These are phyloP conservation scores for Pyracantha coccinea DNA, from an alignment of 331 rosid genomes.

Conservation along the genomic window DNA sequence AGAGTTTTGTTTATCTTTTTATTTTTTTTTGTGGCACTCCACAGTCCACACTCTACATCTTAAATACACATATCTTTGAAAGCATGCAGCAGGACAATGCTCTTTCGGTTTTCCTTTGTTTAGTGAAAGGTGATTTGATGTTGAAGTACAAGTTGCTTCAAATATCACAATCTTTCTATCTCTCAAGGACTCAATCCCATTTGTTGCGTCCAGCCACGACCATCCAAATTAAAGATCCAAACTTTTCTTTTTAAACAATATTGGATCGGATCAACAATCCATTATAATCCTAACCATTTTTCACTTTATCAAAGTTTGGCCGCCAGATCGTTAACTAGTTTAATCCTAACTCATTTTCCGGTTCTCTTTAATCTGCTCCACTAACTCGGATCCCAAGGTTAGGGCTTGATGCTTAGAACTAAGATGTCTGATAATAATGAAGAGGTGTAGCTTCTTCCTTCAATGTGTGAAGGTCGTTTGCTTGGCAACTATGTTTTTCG, in stretches of 20 bases:
- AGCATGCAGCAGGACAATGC: slow-evolving; percentile 6
- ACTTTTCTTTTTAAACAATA: background rate
- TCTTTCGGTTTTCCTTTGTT: slow-evolving; percentile 17
- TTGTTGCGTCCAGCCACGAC: slow-evolving; percentile 21
- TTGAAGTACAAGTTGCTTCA: slow-evolving; percentile 34
- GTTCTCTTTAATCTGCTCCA: background rate
- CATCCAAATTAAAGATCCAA: slow-evolving; percentile 18
- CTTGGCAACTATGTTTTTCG: background rate
- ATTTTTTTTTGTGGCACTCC: background rate
- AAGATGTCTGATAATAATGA: background rate
- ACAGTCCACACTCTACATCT: background rate
- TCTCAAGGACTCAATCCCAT: slow-evolving; percentile 5
- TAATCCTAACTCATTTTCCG: too few species aligned
- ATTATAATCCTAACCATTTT: background rate
- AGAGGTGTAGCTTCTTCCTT: background rate
- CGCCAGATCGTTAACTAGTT: too few species aligned
- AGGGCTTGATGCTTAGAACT: background rate
- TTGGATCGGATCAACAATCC: background rate
- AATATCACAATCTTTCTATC: background rate
- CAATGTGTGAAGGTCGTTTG: background rate
- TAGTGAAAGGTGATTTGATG: slow-evolving; percentile 35
- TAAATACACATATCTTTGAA: background rate
- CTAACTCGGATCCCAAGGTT: background rate
- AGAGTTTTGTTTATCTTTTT: background rate
- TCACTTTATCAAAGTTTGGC: background rate